A percentile compares a stretch with the other conserved stretches of the same genome.
These are phyloP conservation scores for Curvularia eragrostidis DNA, from an alignment of 2,329 filamentous ascomycete genomes.

Conservation along the genomic window DNA sequence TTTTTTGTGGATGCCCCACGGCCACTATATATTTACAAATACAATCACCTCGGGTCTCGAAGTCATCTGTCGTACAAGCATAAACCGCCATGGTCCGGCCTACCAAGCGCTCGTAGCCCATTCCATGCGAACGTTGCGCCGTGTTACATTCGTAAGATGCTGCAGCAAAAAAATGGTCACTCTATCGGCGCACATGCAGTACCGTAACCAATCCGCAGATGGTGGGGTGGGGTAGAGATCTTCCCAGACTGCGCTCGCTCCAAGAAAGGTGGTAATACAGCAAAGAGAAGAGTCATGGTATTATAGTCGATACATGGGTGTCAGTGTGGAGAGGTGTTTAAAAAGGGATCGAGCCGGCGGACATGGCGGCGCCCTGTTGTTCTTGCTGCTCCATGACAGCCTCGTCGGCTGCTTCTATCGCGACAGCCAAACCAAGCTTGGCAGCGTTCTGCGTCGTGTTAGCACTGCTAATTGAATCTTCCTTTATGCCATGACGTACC, in stretches of 20 bases:
- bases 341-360: conserved; percentile 49
- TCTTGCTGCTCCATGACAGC: conserved; percentile 53
- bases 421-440: conserved; percentile 93
- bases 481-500: conserved; percentile 65
- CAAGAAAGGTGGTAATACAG: conserved; percentile 51
- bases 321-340: conserved; percentile 35
- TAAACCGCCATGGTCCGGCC: conserved; percentile 21
- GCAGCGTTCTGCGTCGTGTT: conserved; percentile 75
- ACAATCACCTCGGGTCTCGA: conserved; percentile 17
- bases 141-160: conserved; percentile 30
- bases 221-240: conserved; percentile 25
- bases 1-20: conserved; percentile 26
- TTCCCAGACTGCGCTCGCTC: conserved; percentile 33
- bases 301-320: conserved; percentile 43
- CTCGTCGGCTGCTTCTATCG: conserved; percentile 56
- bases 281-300: conserved; percentile 49
- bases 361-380: conserved; percentile 31
- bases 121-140: conserved; percentile 32
- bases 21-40: conserved; percentile 47
- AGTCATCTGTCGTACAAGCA: conserved; percentile 20
- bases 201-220: conserved; percentile 39
- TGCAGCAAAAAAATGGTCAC: conserved; percentile 13
- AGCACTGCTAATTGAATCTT: conserved; percentile 20
- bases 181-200: conserved; percentile 23
- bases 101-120: conserved; percentile 29